phyloP scores from a whole-genome alignment of 176 grass and related monocot species.

The Ampelocalamus luodianensis region DNA sequence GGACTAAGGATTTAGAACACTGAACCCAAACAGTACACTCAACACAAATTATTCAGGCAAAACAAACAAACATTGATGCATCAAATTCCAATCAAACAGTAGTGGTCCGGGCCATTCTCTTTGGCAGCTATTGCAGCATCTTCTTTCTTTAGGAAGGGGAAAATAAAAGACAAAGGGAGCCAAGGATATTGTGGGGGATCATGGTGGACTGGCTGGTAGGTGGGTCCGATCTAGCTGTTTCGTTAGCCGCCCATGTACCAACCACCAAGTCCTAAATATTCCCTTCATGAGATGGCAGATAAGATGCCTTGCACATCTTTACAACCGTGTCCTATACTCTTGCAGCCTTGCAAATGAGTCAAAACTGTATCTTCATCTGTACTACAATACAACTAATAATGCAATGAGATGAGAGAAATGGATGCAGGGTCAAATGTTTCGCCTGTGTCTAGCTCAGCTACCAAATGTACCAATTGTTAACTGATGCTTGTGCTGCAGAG shows the following conservation, averaged over 20 bases:
- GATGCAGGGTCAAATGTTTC: not conserved
- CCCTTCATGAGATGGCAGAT: constrained; percentile 38
- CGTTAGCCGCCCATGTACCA: not conserved
- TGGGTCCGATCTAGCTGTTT: constrained; percentile 29
- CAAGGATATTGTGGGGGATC: not conserved
- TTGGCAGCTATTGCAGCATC: constrained; percentile 28
- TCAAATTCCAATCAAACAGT: constrained; percentile 14
- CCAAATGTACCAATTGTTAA: not conserved
- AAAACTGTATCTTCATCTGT: constrained; percentile 6
- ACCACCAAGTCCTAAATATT: constrained; percentile 47
- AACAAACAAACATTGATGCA: not conserved
- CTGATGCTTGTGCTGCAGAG: constrained; percentile 50
- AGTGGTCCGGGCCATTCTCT: constrained; percentile 28
- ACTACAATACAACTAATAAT: not conserved
- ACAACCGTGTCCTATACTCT: constrained; percentile 9
- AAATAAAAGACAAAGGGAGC: not conserved
- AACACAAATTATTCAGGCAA: not conserved
- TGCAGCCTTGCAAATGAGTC: not conserved
- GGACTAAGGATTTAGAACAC: not conserved
- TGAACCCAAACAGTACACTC: not conserved
- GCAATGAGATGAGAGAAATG: not conserved
- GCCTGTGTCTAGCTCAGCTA: not conserved
- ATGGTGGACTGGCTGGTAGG: not conserved
- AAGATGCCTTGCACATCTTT: not conserved
- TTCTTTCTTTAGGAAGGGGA: not conserved